phyloP scores from a whole-genome alignment of 2,329 filamentous ascomycete species.

The Cercospora sesami region DNA sequence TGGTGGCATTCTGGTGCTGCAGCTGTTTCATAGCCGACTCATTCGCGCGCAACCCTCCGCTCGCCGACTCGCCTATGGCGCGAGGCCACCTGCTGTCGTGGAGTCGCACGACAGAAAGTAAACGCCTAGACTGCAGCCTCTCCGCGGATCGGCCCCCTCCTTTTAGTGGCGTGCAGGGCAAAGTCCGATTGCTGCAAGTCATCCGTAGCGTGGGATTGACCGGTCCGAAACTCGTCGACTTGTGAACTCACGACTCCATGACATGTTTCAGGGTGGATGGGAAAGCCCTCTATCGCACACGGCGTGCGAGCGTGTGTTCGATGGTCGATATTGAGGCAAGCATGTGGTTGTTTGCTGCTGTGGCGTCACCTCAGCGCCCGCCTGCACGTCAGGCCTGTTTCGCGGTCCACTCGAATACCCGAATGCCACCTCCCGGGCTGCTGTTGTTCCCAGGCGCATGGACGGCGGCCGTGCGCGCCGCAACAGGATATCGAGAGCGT shows the following conservation, averaged over 20 bases:
- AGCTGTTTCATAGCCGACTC: conserved; percentile 24
- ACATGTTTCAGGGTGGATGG: conserved; percentile 8
- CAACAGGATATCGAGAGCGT: not conserved
- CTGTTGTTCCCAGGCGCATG: conserved; percentile 7
- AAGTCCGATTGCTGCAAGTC: conserved; percentile 20
- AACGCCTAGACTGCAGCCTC: conserved; percentile 1
- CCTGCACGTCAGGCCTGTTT: conserved; percentile 24
- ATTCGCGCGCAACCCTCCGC: conserved; percentile 15
- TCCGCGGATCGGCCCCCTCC: conserved; percentile 11
- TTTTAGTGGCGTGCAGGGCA: conserved; percentile 14
- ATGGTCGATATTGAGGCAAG: not conserved
- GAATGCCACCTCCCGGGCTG: conserved; percentile 19
- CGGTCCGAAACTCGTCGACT: conserved; percentile 3
- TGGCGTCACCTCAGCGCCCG: conserved; percentile 7
- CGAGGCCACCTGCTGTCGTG: not conserved
- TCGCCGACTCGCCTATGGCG: conserved; percentile 12
- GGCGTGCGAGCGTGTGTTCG: not conserved
- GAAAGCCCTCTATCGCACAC: conserved; percentile 9
- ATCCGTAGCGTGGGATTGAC: conserved; percentile 15
- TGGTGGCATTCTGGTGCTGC: conserved; percentile 8
- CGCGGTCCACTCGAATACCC: conserved; percentile 14
- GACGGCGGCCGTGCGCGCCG: conserved; percentile 8
- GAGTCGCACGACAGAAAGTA: conserved; percentile 12
- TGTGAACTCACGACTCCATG: conserved; percentile 8
- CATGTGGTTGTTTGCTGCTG: conserved; percentile 25